A percentile compares a stretch with the other conserved stretches of the same genome.
phyloP scores from a whole-genome alignment of 805 yeast genomes.

The Blastobotrys terrestris region DNA sequence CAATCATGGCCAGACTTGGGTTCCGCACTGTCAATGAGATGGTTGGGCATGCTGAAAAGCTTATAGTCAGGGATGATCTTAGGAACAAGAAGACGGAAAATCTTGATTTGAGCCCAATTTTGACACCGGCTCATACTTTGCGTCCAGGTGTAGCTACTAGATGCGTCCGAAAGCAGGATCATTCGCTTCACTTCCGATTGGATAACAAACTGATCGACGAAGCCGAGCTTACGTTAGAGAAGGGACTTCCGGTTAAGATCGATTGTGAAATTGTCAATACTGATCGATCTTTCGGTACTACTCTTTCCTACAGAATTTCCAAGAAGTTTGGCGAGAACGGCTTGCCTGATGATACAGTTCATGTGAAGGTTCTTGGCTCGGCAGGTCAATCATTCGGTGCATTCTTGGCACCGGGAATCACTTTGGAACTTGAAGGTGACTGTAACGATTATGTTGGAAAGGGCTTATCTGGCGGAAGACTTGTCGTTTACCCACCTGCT shows the following conservation, averaged over 20 bases:
- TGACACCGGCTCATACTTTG: slow-evolving; percentile 94
- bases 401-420: slow-evolving; percentile 91
- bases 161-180: slow-evolving; percentile 90
- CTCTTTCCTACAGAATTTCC: slow-evolving; percentile 88
- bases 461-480: slow-evolving; percentile 92
- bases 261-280: slow-evolving; percentile 92
- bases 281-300: slow-evolving; percentile 93
- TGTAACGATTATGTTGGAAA: slow-evolving; percentile 97
- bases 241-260: slow-evolving; percentile 92
- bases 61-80: slow-evolving; percentile 75
- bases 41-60: slow-evolving; percentile 95
- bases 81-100: slow-evolving; percentile 86
- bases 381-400: slow-evolving; percentile 99
- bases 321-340: slow-evolving; percentile 91
- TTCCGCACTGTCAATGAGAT: slow-evolving; percentile 94
- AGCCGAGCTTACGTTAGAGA: slow-evolving; percentile 89
- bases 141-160: slow-evolving; percentile 96
- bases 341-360: slow-evolving; percentile 92
- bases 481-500: slow-evolving; percentile 87
- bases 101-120: slow-evolving; percentile 84
- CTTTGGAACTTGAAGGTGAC: slow-evolving; percentile 93
- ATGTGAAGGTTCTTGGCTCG: slow-evolving; percentile 82
- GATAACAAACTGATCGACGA: slow-evolving; percentile 96
- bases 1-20: slow-evolving; percentile 90
- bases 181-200: slow-evolving; percentile 82